These are phyloP conservation scores for Syncephalastrum monosporum DNA, from an alignment of 371 early-diverging fungal genomes.

Conservation along the genomic window DNA sequence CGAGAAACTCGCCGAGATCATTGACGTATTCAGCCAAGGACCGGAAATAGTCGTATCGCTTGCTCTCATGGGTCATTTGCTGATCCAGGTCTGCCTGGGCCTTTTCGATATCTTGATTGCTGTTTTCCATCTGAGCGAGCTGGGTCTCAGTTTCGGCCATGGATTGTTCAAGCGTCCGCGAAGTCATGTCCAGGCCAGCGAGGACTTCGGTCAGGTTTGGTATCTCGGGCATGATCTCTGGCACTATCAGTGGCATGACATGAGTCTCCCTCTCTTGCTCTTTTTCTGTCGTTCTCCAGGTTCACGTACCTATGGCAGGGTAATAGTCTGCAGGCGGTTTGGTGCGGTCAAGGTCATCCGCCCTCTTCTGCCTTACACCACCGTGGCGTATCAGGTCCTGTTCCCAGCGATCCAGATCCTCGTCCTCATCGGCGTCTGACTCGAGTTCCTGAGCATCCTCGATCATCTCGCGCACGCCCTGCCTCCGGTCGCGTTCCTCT, in stretches of 20 bases:
- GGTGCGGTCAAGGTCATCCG: slow-evolving; percentile 22
- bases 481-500: slow-evolving; percentile 40
- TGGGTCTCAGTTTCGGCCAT: slow-evolving; percentile 48
- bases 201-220: slow-evolving; percentile 51
- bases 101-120: slow-evolving; percentile 34
- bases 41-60: slow-evolving; percentile 69
- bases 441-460: slow-evolving; percentile 55
- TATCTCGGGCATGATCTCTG: slow-evolving; percentile 38
- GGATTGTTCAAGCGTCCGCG: slow-evolving; percentile 31
- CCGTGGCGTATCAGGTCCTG: slow-evolving; percentile 66
- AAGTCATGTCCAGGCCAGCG: slow-evolving; percentile 30
- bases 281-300: background rate
- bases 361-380: slow-evolving; percentile 35
- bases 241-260: slow-evolving; percentile 40
- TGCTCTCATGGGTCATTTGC: slow-evolving; percentile 48
- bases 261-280: too few species aligned
- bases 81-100: slow-evolving; percentile 38
- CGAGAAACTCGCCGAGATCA: slow-evolving; percentile 69
- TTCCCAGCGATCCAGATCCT: slow-evolving; percentile 70
- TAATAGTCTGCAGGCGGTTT: slow-evolving; percentile 28
- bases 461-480: slow-evolving; percentile 54
- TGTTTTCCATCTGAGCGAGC: slow-evolving; percentile 43
- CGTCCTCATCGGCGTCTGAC: slow-evolving; percentile 51
- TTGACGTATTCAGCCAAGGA: slow-evolving; percentile 58
- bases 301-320: slow-evolving; percentile 35